A percentile compares a stretch with the other conserved stretches of the same genome.
phyloP scores from a whole-genome alignment of 2,329 filamentous ascomycete species.

The Cadophora sp. region DNA sequence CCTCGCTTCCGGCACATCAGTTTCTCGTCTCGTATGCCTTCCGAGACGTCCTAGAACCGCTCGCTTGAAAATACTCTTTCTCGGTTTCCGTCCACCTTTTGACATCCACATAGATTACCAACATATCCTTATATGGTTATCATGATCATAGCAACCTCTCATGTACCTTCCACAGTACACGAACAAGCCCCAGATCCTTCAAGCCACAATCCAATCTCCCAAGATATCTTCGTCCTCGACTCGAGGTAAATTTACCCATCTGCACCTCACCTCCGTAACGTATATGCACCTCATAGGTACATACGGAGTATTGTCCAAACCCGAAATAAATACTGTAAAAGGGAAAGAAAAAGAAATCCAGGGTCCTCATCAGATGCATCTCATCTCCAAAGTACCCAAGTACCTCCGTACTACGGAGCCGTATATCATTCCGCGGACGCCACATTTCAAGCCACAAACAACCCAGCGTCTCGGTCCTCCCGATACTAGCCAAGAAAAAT shows the following conservation, averaged over 20 bases:
- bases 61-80: not conserved
- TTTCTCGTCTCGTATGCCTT: not conserved
- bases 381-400: not conserved
- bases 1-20: not conserved
- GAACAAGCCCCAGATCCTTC: not conserved
- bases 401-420: too few relatives aligned
- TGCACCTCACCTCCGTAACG: too few relatives aligned
- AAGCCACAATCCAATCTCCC: not conserved
- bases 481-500: not conserved
- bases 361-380: not conserved
- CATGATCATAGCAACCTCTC: too few relatives aligned
- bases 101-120: not conserved
- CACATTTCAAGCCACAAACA: not conserved
- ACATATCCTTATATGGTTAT: not conserved
- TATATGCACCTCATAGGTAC: too few relatives aligned
- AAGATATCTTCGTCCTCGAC: too few relatives aligned
- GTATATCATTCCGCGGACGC: not conserved
- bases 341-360: not conserved
- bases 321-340: too few relatives aligned
- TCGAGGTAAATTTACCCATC: too few relatives aligned
- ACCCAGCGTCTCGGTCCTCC: constrained; percentile 7
- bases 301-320: too few relatives aligned
- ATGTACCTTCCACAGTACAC: too few relatives aligned
- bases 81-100: not conserved
- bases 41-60: too few relatives aligned